Evolutionary conservation across 2,329 filamentous ascomycete species (phyloP), one percentile per base, ranked within the genome.

Genomic region (Geosmithia putterillii): DNA sequence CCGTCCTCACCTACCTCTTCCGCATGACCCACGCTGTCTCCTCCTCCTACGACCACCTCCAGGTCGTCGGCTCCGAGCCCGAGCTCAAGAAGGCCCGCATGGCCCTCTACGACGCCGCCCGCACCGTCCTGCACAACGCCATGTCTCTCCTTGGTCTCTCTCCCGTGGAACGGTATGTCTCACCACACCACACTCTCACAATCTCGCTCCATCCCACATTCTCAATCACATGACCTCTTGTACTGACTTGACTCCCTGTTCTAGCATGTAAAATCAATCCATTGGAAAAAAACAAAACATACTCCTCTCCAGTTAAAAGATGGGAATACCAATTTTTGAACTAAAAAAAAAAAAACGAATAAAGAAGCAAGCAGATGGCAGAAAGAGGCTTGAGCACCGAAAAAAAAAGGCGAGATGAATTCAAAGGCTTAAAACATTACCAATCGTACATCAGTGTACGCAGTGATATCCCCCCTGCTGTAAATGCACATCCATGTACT

Each of bases 1-100:
- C 64, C 7, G 59, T 63, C 45, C 58, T 67, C 49, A 66, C 63
- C n/a, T 64, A 90, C 59, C 70, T 92, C 38, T 92, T 90, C 71
- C 86, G 85, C 73, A 84, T 94, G 80, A 86, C 84, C 3, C 86
- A 94, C 62, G 70, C 77, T 21, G 63, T 94, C 44, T 87, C 81
- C 65, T 81, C 76, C 44, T 87, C 82, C 59, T 94, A 94, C 62
- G 85, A 89, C 54, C 80, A 86, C 47, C 69, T 94, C 48, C 78
- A 84, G 56, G 85, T 92, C 43, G 77, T 94, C n/a, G 84, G 85
- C 43, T 84, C 79, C 47, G 84, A 90, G 62, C 69, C 67, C 23
- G 79, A 83, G 57, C 64, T 88, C 44, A 80, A 83, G 70, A 65
- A 64, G 55, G 61, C 62, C 18, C 73, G 86, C 51, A 76, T 87